A percentile compares a stretch with the other conserved stretches of the same genome.
Evolutionary conservation across 1,284 basidiomycete genomes (phyloP).

Genomic region (Butyriboletus appendiculatus): DNA sequence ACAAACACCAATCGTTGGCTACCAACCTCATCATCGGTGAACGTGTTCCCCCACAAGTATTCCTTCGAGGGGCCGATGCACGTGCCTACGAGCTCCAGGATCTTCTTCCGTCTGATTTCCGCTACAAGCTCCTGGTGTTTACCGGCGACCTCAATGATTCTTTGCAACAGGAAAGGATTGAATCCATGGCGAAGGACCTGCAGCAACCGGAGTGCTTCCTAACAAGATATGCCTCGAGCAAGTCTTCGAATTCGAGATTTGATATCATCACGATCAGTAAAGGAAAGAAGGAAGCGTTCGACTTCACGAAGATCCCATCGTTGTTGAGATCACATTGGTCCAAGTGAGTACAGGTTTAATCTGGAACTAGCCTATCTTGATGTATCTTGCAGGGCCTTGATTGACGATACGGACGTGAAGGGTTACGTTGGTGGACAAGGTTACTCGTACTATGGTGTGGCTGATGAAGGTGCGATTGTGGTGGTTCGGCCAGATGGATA

Average conservation of each 20-base stretch:
- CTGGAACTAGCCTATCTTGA: slow-evolving; percentile 1
- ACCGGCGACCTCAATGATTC: slow-evolving; percentile 51
- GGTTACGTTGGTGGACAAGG: slow-evolving; percentile 43
- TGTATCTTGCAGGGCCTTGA: slow-evolving; percentile 41
- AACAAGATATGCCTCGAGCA: slow-evolving; percentile 30
- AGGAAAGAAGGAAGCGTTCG: slow-evolving; percentile 46
- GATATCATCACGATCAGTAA: slow-evolving; percentile 57
- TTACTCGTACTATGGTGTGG: slow-evolving; percentile 60
- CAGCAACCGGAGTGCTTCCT: slow-evolving; percentile 42
- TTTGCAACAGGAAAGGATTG: slow-evolving; percentile 43
- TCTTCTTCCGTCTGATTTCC: slow-evolving; percentile 65
- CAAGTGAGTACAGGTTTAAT: slow-evolving; percentile 43
- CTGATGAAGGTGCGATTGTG: slow-evolving; percentile 57
- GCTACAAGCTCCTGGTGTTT: slow-evolving; percentile 77
- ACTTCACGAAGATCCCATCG: slow-evolving; percentile 50
- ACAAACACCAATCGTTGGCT: slow-evolving; percentile 46
- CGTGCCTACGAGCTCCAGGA: slow-evolving; percentile 69
- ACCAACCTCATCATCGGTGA: slow-evolving; percentile 54
- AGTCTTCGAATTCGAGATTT: slow-evolving; percentile 38
- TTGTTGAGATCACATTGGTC: slow-evolving; percentile 65
- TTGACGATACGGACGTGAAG: slow-evolving; percentile 46
- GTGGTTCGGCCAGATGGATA: slow-evolving; percentile 78
- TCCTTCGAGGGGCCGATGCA: slow-evolving; percentile 65
- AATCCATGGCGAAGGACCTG: slow-evolving; percentile 46
- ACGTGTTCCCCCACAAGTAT: slow-evolving; percentile 61